Percentiles rank a stretch among this genome's conserved stretches.
These are phyloP conservation scores for Geotrichum macrosporum DNA, from an alignment of 1,139 yeast species.

Conservation along the genomic window DNA sequence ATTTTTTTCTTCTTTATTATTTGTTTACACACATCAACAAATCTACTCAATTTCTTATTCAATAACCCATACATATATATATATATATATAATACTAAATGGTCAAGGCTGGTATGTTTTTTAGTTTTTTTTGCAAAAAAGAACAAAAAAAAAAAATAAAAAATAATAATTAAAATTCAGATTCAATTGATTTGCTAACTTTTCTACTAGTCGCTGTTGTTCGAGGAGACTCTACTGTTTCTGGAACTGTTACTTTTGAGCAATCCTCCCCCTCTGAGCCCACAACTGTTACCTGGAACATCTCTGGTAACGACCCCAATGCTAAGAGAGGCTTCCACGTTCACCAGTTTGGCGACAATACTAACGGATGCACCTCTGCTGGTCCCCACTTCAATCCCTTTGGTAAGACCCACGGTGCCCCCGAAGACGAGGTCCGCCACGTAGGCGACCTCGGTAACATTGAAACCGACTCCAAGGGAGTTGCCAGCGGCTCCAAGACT, in stretches of 20 bases:
- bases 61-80: too few species aligned
- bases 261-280: conserved; percentile 75
- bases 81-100: too few species aligned
- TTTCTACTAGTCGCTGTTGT: conserved; percentile 90
- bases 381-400: conserved; percentile 99
- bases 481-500: conserved; percentile 82
- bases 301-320: conserved; percentile 79
- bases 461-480: conserved; percentile 77
- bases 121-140: too few species aligned
- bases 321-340: conserved; percentile 96
- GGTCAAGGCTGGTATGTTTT: too few species aligned
- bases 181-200: too few species aligned
- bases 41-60: too few species aligned
- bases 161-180: too few species aligned
- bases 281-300: conserved; percentile 82
- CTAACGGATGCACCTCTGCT: conserved; percentile 97
- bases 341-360: conserved; percentile 97
- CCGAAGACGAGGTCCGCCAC: conserved; percentile 84
- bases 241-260: conserved; percentile 81
- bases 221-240: conserved; percentile 88
- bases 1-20: too few species aligned
- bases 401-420: conserved; percentile 88
- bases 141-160: too few species aligned
- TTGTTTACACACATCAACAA: too few species aligned
- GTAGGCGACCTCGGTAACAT: conserved; percentile 97